Percentiles rank a stretch among this genome's conserved stretches.
Conservation (phyloP, 768 basidiomycete species). For the Tulasnella sp. region DNA sequence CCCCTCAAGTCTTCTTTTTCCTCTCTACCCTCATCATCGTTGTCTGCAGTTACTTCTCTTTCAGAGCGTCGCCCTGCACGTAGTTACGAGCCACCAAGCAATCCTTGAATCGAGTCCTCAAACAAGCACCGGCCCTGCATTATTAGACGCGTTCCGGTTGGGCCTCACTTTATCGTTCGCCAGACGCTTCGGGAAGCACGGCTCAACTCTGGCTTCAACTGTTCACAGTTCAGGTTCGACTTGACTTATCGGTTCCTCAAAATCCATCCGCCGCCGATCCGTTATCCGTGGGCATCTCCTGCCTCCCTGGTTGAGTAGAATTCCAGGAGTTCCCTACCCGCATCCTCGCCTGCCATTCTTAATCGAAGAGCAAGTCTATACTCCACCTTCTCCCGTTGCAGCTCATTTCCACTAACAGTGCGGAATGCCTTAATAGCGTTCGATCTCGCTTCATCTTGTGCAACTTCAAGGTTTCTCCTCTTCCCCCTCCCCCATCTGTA, state of each 20-base stretch:
- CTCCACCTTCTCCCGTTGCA: constrained; percentile 7
- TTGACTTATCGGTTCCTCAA: constrained; percentile 7
- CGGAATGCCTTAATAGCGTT: constrained; percentile 9
- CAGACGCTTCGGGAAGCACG: background rate
- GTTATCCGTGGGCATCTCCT: constrained; percentile 11
- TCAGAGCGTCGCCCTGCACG: constrained; percentile 11
- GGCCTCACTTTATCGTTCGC: background rate
- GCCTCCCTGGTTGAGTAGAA: background rate
- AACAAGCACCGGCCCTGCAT: background rate
- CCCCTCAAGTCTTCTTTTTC: constrained; percentile 8
- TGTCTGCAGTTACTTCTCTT: background rate
- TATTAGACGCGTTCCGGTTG: background rate
- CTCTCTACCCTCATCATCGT: constrained; percentile 9
- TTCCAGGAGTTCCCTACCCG: background rate
- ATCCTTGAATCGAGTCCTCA: background rate
- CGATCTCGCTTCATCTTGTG: constrained; percentile 10
- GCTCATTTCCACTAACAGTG: constrained; percentile 11
- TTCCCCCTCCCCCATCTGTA: constrained; percentile 7
- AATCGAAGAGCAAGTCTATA: constrained; percentile 11
- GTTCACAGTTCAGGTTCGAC: background rate
- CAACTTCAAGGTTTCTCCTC: constrained; percentile 8
- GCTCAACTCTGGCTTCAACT: background rate
- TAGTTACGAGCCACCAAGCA: background rate
- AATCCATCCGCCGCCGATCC: constrained; percentile 12
- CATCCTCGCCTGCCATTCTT: constrained; percentile 9